phyloP scores from a whole-genome alignment of 2,329 filamentous ascomycete species.

The Xylariaceae sp. region DNA sequence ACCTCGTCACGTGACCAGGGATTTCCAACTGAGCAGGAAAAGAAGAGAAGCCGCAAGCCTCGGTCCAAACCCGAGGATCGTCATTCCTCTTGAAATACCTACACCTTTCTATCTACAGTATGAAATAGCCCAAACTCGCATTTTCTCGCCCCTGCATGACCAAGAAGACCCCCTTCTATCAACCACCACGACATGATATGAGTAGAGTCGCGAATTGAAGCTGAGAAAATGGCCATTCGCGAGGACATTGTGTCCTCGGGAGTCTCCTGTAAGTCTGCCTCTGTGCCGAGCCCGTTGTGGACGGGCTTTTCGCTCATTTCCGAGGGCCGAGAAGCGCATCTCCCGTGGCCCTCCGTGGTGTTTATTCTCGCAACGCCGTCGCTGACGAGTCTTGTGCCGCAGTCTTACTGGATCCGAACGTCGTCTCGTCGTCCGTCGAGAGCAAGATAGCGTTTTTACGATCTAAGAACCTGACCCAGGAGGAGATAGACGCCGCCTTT shows the following conservation, averaged over 20 bases:
- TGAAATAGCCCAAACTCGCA: neutral
- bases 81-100: neutral
- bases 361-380: conserved; percentile 16
- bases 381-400: conserved; percentile 13
- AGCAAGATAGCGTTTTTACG: conserved; percentile 89
- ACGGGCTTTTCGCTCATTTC: neutral
- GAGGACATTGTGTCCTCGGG: conserved; percentile 58
- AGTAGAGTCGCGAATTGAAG: conserved; percentile 12
- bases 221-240: conserved; percentile 68
- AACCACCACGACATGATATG: conserved; percentile 3
- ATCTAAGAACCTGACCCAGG: conserved; percentile 94
- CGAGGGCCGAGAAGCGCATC: neutral
- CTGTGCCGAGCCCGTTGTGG: neutral
- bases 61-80: neutral
- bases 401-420: conserved; percentile 93
- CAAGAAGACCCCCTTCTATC: neutral
- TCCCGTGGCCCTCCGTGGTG: neutral
- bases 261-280: conserved; percentile 28
- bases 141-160: neutral
- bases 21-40: neutral
- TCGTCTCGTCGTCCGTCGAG: conserved; percentile 83
- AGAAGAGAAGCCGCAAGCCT: conserved; percentile 1
- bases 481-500: conserved; percentile 85
- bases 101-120: neutral
- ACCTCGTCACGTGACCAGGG: neutral